Conservation (phyloP, 1,284 basidiomycete genomes). For the Apiotrichum montevideense region DNA sequence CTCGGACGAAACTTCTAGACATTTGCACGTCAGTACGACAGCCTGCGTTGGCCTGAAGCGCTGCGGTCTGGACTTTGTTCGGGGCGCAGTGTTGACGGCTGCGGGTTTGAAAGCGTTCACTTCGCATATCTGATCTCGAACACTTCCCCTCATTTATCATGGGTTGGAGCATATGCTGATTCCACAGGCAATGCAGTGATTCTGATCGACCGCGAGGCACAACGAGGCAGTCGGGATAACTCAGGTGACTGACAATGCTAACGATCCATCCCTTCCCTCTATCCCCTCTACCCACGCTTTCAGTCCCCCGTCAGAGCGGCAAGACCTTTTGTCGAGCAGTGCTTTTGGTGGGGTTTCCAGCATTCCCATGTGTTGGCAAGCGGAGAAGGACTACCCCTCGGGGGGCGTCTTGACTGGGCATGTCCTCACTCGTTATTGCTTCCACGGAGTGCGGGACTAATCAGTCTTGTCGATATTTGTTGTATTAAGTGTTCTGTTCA, state of each 20-base stretch:
- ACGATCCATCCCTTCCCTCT: not conserved
- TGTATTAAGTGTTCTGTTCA: not conserved
- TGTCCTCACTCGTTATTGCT: slow-evolving; percentile 29
- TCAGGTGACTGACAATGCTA: too few relatives aligned
- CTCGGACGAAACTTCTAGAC: slow-evolving; percentile 28
- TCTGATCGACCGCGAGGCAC: too few relatives aligned
- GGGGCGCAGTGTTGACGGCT: slow-evolving; percentile 4
- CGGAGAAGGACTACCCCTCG: slow-evolving; percentile 20
- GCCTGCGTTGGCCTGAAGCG: not conserved
- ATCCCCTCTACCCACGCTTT: slow-evolving; percentile 19
- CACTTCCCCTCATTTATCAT: not conserved
- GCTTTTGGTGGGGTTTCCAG: slow-evolving; percentile 22
- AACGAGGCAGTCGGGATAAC: too few relatives aligned
- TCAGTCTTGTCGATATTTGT: slow-evolving; percentile 35
- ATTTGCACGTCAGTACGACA: slow-evolving; percentile 42
- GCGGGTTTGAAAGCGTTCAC: slow-evolving; percentile 26
- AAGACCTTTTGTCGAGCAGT: slow-evolving; percentile 31
- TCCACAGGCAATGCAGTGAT: not conserved
- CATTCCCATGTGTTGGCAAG: slow-evolving; percentile 17
- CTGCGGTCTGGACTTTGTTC: not conserved
- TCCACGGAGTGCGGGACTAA: slow-evolving; percentile 37
- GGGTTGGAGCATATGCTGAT: not conserved
- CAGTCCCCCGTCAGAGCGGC: slow-evolving; percentile 33
- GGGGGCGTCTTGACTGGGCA: slow-evolving; percentile 34
- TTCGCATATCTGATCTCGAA: slow-evolving; percentile 29